These are phyloP conservation scores for Arabidopsis arenosa DNA, from an alignment of 345 rosid species.

Conservation along the genomic window DNA sequence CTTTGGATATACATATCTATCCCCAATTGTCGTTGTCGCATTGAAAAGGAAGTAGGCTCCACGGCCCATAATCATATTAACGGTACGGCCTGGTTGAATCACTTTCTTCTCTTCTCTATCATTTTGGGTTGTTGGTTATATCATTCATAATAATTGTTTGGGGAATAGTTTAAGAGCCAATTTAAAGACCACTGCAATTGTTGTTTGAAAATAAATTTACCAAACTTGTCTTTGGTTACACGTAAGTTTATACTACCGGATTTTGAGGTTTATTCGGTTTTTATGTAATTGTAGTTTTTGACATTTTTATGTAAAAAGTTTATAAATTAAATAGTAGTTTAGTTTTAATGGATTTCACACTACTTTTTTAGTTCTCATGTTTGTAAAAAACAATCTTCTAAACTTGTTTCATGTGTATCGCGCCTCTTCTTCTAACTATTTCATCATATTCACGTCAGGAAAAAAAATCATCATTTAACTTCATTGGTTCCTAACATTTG, in stretches of 20 bases:
- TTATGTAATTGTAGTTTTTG: neutral
- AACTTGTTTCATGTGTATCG: neutral
- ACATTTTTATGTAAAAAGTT: too few species aligned
- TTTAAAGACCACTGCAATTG: neutral
- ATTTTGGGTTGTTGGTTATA: constrained; percentile 28
- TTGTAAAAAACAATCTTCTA: neutral
- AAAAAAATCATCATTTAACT: neutral
- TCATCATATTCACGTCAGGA: too few species aligned
- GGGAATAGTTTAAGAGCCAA: neutral
- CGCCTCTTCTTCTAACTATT: neutral
- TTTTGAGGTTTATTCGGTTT: neutral
- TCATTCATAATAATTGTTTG: neutral
- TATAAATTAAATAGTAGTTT: too few species aligned
- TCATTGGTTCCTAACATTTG: constrained; percentile 26
- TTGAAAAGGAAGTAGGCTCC: constrained; percentile 47
- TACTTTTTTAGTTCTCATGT: neutral
- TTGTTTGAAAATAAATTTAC: neutral
- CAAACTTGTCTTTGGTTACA: neutral
- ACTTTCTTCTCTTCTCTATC: constrained; percentile 25
- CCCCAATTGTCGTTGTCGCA: constrained; percentile 42
- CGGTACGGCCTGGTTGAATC: constrained; percentile 41
- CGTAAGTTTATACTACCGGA: constrained; percentile 1
- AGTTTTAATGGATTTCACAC: neutral
- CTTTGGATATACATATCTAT: constrained; percentile 16
- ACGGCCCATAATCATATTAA: constrained; percentile 47